Evolutionary conservation across 805 yeast genomes (phyloP), one percentile per base, ranked within the genome.

Genomic region (Nakazawaea wyomingensis): DNA sequence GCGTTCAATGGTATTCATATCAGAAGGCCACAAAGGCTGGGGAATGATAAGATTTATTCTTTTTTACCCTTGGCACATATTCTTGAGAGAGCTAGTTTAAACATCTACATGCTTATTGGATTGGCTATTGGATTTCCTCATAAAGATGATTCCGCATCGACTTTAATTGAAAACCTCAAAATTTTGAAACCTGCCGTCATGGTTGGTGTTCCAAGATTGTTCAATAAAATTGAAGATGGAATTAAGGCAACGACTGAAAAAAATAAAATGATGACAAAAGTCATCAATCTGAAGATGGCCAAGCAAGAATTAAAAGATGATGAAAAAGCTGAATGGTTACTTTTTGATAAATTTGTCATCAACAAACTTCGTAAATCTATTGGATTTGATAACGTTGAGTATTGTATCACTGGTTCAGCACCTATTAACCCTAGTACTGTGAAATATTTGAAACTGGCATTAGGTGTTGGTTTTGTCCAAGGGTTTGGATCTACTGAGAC

Each of bases 401-500:
- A 61, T 45, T 45, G 72, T 21, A 57, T 71, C 29, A 63, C 72
- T 22, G 87, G 91, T 20, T 80, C 86, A 26, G 89, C 91, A 3
- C 91, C 93, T 20, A 69, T 84, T 48, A 68, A 85, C 26, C 70
- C 73, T 14, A 80, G 74, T 33, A 80, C 88, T 1, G 66, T 82
- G 33, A 62, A 65, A 45, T 83, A 81, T 56, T 60, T 85, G 52
- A 74, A 78, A 53, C 79, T 80, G n/a, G 69, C 80, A 1, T 68
- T 85, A 41, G 76, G 74, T 48, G 59, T 75, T 44, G 77, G 74
- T 65, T 72, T 50, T 29, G 34, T 56, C 20, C 89, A 83, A 61
- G 93, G 91, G n/a, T 84, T 82, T 59, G 91, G 90, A 3, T 68
- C 80, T 31, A 78, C 87, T 4, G 91, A 84, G 61, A 68, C 82